phyloP scores from a whole-genome alignment of 805 yeast genomes.

The Starmera dryadoides region DNA sequence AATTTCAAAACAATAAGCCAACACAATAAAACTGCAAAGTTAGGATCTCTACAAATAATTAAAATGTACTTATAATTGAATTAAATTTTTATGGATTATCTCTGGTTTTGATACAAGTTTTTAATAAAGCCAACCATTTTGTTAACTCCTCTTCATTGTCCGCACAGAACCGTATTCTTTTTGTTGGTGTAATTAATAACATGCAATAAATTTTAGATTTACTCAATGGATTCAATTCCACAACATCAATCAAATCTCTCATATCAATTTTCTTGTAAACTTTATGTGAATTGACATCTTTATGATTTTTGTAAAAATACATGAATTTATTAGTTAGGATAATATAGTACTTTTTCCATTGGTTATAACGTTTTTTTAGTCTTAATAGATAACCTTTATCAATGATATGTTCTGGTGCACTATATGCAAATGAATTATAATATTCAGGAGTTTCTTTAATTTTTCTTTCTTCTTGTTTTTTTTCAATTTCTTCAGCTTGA shows the following conservation, averaged over 20 bases:
- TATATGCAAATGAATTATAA: constrained; percentile 16
- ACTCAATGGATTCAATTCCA: constrained; percentile 42
- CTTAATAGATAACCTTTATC: constrained; percentile 35
- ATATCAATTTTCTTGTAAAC: constrained; percentile 26
- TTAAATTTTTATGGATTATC: no score
- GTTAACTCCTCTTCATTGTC: constrained; percentile 37
- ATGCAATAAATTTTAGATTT: constrained; percentile 37
- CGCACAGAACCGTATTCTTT: constrained; percentile 37
- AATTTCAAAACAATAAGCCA: no score
- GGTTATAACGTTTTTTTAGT: constrained; percentile 34
- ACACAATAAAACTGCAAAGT: no score
- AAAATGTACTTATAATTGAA: no score
- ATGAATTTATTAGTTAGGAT: constrained; percentile 34
- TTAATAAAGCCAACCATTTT: constrained; percentile 41
- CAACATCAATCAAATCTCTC: constrained; percentile 35
- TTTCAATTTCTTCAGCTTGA: no score
- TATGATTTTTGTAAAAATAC: constrained; percentile 30
- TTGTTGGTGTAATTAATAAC: constrained; percentile 37
- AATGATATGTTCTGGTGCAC: constrained; percentile 27
- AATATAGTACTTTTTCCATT: constrained; percentile 39
- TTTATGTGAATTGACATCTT: constrained; percentile 10
- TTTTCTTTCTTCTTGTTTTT: not conserved
- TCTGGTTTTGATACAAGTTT: constrained; percentile 20
- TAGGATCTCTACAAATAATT: no score
- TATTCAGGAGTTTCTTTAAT: no score